Percentiles rank a stretch among this genome's conserved stretches.
phyloP scores from a whole-genome alignment of 768 basidiomycete species.

The Leccinum variicolor region DNA sequence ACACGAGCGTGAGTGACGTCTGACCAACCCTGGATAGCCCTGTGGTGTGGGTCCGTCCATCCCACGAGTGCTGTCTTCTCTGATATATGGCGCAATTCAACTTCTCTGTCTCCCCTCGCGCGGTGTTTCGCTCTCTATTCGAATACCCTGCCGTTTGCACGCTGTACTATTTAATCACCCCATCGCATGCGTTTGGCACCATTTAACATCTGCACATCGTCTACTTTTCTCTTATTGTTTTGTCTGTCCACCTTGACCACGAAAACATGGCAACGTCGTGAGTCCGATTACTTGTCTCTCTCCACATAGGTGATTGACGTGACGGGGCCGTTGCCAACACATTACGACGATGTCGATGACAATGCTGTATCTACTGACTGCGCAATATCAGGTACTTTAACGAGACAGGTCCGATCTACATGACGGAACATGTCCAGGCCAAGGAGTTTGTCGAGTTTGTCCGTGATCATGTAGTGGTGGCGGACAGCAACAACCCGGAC shows the following conservation, averaged over 20 bases:
- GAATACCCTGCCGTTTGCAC: not conserved
- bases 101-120: not conserved
- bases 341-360: not conserved
- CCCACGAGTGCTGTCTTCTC: not conserved
- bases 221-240: not conserved
- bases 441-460: conserved; percentile 7
- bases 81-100: not conserved
- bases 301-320: not conserved
- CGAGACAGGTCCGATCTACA: conserved; percentile 7
- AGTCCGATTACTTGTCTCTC: not conserved
- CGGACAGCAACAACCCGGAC: not conserved
- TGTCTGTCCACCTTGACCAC: not conserved
- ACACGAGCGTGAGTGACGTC: not conserved
- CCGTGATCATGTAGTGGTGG: not conserved
- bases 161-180: not conserved
- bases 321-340: not conserved
- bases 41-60: not conserved
- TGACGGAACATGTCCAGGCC: not conserved
- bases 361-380: not conserved
- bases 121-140: not conserved
- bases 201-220: not conserved
- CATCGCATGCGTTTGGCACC: not conserved
- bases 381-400: conserved; percentile 6
- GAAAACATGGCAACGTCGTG: not conserved
- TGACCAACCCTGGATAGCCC: not conserved